Percentiles rank a stretch among this genome's conserved stretches.
phyloP scores from a whole-genome alignment of 2,329 filamentous ascomycete genomes.

The Penicillium polonicum region DNA sequence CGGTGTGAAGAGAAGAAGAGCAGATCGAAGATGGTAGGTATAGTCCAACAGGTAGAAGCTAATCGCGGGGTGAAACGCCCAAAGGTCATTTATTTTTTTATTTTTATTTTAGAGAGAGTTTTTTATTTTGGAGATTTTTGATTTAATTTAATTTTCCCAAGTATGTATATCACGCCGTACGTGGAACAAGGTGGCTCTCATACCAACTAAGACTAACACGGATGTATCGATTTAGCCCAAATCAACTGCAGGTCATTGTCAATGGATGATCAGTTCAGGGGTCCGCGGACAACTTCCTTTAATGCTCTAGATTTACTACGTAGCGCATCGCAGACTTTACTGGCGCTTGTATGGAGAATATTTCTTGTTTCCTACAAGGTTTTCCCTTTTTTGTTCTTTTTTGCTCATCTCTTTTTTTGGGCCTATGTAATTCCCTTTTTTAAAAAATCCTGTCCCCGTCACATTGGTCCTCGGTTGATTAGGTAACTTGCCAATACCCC shows the following conservation, averaged over 20 bases:
- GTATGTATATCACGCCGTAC: conserved; percentile 20
- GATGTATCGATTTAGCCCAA: conserved; percentile 28
- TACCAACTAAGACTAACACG: conserved; percentile 26
- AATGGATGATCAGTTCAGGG: conserved; percentile 25
- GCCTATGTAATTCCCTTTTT: background rate
- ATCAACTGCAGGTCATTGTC: conserved; percentile 24
- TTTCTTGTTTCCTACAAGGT: background rate
- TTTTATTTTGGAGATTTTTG: conserved; percentile 4
- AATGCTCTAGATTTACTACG: background rate
- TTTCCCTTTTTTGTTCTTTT: background rate
- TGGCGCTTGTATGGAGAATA: background rate
- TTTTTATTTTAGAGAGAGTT: background rate
- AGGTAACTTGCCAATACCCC: conserved; percentile 19
- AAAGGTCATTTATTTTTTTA: conserved; percentile 24
- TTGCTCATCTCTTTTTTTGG: background rate
- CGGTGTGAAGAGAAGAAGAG: conserved; percentile 16
- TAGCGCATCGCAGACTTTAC: background rate
- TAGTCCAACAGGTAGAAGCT: conserved; percentile 31
- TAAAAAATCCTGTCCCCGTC: background rate
- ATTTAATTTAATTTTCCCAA: conserved; percentile 11
- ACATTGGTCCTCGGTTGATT: conserved; percentile 5
- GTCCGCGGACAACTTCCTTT: conserved; percentile 18
- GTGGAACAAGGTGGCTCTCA: conserved; percentile 29
- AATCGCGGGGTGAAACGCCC: conserved; percentile 41
- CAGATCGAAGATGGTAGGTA: conserved; percentile 25